Base-by-base conservation (phyloP, 2,329 filamentous ascomycete species). In the Fusarium ambrosium region DNA sequence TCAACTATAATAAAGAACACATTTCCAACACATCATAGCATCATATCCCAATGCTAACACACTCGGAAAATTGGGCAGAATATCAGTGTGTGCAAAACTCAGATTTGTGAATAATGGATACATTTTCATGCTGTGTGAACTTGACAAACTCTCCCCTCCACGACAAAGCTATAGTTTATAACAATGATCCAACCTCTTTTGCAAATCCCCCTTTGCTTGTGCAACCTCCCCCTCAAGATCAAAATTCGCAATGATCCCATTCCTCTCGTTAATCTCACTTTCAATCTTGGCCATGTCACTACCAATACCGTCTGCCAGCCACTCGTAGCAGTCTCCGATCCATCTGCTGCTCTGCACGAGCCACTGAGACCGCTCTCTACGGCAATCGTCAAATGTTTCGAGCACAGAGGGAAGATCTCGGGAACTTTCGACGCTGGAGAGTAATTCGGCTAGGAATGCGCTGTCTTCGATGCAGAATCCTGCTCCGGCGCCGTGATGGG, bases 401-500 rank as follows among this genome's bases (percentile, higher is more conserved):
- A 76, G 76, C 1, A 45, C 66, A 0, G 58, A 20, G 22, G 74
- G 62, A 0, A 76, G 34, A 9, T 87, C 83, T 0, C 75, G 66
- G 0, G 74, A 69, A 0, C 71, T 79, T 0, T 72, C 67, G 3
- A 86, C 81, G 37, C 87, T 82, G 1, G 83, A 85, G 0, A 92
- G 80, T 0, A 91, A 77, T 4, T 85, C 82, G 0, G 85, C 84
- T 2, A 87, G 77, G 3, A 86, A 80, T 2, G 73, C 73, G 45
- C 73, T 76, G 68, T 91, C 89, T 72, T 90, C 88, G 66, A 92
- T 87, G 2, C 87, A 89, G 75, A 91, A 86, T 2, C 88, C 89
- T 0, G 88, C 87, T 3, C 90, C 90, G 1, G 90, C 86, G 0
- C 90, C 90, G 48, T 90, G 88, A 43, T 90, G 88, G 0, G 91